phyloP scores from a whole-genome alignment of 306 rosid genomes.

The Calophaca sinica region DNA sequence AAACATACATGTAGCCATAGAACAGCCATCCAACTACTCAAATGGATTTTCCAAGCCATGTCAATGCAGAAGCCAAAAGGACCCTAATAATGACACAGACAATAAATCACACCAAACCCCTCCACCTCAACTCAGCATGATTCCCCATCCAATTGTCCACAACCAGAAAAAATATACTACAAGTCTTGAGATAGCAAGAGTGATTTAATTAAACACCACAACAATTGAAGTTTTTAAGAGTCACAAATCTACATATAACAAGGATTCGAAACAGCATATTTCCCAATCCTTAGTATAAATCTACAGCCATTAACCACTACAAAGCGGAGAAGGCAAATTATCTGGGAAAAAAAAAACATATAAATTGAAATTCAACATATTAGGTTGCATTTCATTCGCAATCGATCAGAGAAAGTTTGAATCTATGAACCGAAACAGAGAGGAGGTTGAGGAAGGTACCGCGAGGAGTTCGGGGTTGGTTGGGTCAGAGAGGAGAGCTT shows the following conservation, averaged over 20 bases:
- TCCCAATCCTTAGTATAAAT: conserved; percentile 24
- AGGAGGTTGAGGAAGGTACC: conserved; percentile 36
- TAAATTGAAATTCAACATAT: conserved; percentile 34
- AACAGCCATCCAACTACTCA: conserved; percentile 6
- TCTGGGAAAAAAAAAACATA: not conserved
- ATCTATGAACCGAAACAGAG: not conserved
- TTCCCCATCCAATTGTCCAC: not conserved
- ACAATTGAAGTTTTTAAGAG: not conserved
- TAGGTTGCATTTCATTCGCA: conserved; percentile 18
- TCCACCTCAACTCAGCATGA: not conserved
- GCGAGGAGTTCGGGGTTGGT: conserved; percentile 73
- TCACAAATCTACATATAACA: not conserved
- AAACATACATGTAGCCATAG: not conserved
- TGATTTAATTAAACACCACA: not conserved
- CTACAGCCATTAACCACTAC: not conserved
- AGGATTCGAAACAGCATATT: conserved; percentile 14
- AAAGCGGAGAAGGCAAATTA: not conserved
- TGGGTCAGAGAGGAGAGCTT: conserved; percentile 78
- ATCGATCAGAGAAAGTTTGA: conserved; percentile 6
- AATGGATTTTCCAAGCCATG: not conserved
- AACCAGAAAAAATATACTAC: conserved; percentile 5
- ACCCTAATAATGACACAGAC: not conserved
- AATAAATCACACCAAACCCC: not conserved
- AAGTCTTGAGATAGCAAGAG: too few relatives aligned
- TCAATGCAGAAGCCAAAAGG: not conserved